Evolutionary conservation across 805 yeast species (phyloP), one percentile per base, ranked within the genome.

Genomic region (Nakazawaea populi): DNA sequence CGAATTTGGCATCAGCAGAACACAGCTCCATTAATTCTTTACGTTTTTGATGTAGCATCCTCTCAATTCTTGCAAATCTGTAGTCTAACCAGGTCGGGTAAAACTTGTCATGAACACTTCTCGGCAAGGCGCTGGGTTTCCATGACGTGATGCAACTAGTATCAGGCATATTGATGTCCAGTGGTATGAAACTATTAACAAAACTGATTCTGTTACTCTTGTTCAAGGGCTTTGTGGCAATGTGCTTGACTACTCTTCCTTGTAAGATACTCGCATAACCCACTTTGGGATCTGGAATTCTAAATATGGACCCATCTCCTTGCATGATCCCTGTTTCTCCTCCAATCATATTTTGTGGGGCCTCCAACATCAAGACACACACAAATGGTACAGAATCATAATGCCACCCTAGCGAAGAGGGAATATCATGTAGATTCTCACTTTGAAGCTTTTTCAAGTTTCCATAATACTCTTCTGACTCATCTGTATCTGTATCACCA

Each of bases 211-310:
- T 59, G 55, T 67, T 67, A 40, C 64, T 63, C 45, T 66, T 65
- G 18, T 66, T 56, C 39, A 59, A 57, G 14, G 80, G 78, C 49
- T 71, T 71, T 24, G 77, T 69, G 7, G 79, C 80, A 52, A 76
- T 64, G 54, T 76, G 80, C 55, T 66, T 71, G 29, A 76, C 59
- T 35, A 73, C 64, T 49, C 76, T 65, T 7, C 79, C 80, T 58
- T 75, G 79, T 43, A 75, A 62, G n/a, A 75, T 61, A 24, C 75
- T 67, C n/a, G 74, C 77, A 57, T 70, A 68, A 5, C 80, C 80
- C 49, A 62, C 58, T 44, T 67, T 67, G 35, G 80, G 80, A 31
- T 74, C 77, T 1, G 67, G 65, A 32, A 62, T 63, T 36, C 64
- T 55, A 51, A 59, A 54, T 14, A 59, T 56, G 24, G 51, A 53